These are phyloP conservation scores for Aureobasidium sp. DNA, from an alignment of 2,329 filamentous ascomycete genomes.

Conservation along the genomic window DNA sequence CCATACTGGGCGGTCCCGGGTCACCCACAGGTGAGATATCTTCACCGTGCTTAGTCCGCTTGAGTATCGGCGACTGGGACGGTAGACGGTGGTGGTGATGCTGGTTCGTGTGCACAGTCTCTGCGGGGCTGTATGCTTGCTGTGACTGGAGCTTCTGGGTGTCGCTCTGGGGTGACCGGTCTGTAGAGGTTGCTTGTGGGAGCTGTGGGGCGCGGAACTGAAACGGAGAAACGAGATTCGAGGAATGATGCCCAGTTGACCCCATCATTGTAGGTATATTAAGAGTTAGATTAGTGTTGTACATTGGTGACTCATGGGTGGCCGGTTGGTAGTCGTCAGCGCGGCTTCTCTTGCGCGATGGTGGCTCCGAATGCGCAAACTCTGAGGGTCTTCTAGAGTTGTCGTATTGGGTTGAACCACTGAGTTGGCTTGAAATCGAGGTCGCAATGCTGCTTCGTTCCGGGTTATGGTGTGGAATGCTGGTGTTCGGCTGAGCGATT, in stretches of 20 bases:
- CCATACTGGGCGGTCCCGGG: constrained; percentile 68
- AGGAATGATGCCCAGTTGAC: not conserved
- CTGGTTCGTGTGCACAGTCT: not conserved
- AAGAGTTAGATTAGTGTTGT: not conserved
- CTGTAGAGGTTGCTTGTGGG: not conserved
- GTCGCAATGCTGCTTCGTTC: not conserved
- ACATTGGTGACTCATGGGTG: not conserved
- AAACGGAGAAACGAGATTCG: not conserved
- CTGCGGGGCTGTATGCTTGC: not conserved
- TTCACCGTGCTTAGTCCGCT: constrained; percentile 50
- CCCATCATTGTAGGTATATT: not conserved
- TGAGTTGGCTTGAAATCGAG: not conserved
- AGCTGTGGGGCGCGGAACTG: constrained; percentile 2
- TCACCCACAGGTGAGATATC: constrained; percentile 35
- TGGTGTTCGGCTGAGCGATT: not conserved
- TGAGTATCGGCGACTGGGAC: constrained; percentile 62
- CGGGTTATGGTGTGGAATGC: not conserved
- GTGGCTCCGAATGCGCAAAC: not conserved
- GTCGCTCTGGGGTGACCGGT: not conserved
- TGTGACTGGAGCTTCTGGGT: not conserved
- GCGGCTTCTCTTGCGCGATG: constrained; percentile 12
- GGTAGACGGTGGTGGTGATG: constrained; percentile 80
- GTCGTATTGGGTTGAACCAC: not conserved
- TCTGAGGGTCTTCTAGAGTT: not conserved
- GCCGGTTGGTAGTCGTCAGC: not conserved